Evolutionary conservation across 129 eudicot species (phyloP).

Genomic region (Tagetes erecta): DNA sequence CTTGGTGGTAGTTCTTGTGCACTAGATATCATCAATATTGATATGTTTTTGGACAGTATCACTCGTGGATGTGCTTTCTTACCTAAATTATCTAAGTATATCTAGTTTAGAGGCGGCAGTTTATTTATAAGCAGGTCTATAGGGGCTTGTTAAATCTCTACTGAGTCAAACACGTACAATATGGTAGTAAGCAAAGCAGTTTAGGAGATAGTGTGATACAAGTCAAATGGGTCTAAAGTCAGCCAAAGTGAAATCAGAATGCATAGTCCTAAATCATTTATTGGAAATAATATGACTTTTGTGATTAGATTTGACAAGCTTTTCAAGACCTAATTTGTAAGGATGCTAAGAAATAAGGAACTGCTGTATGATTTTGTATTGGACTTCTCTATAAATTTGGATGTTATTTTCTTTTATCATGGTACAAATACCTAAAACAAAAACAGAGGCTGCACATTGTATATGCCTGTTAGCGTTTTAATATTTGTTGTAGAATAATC

Average conservation of each 20-base stretch:
- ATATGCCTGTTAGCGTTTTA: slow-evolving; percentile 7
- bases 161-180: neutral
- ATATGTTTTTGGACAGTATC: slow-evolving; percentile 3
- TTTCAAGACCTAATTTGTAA: neutral
- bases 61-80: slow-evolving; percentile 2
- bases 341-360: neutral
- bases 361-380: neutral
- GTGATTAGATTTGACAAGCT: neutral
- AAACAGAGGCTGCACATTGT: neutral
- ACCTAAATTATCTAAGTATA: neutral
- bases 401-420: neutral
- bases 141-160: neutral
- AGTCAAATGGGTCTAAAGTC: neutral
- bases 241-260: neutral
- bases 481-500: neutral
- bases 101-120: neutral
- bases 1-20: slow-evolving; percentile 6
- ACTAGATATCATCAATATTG: slow-evolving; percentile 11
- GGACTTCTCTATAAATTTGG: neutral
- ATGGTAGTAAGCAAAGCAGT: neutral
- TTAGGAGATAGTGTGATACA: neutral
- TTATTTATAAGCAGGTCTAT: neutral
- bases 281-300: too few species aligned
- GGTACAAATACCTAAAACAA: neutral
- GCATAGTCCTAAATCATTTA: slow-evolving; percentile 4